Evolutionary conservation across 1,139 yeast species (phyloP).

Genomic region (Candida tetrigidarum): DNA sequence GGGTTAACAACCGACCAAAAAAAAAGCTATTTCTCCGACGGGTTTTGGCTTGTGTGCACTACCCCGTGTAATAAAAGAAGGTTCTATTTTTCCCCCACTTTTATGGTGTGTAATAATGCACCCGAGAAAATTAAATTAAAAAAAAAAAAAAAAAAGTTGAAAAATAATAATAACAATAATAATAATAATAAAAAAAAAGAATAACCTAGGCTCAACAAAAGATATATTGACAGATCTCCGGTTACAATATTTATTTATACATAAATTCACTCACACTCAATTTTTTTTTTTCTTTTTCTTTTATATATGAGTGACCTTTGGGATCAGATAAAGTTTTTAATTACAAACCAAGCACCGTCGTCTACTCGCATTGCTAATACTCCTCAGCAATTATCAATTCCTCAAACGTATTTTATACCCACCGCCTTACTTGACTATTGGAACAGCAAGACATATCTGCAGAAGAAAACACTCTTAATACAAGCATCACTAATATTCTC

Average conservation of each 20-base stretch:
- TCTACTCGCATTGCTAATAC: background rate
- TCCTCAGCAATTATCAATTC: constrained; percentile 5
- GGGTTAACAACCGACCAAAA: too few species aligned
- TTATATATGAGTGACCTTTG: constrained; percentile 15
- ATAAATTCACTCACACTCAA: background rate
- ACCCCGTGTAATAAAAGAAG: too few species aligned
- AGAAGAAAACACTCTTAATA: constrained; percentile 13
- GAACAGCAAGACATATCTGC: constrained; percentile 14
- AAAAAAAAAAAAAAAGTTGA: too few species aligned
- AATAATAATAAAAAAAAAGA: background rate
- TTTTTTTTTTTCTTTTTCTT: background rate
- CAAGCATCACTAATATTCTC: constrained; percentile 16
- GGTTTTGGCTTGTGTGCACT: too few species aligned
- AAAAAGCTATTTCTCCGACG: too few species aligned
- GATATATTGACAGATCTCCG: too few species aligned
- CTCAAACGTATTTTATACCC: too few species aligned
- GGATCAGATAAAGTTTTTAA: constrained; percentile 16
- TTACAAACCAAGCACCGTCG: constrained; percentile 14
- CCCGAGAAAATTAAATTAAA: too few species aligned
- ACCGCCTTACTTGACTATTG: constrained; percentile 13
- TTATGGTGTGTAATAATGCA: too few species aligned
- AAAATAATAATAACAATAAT: too few species aligned
- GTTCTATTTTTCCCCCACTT: too few species aligned
- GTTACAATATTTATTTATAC: background rate
- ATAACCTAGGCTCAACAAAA: background rate